Conservation (phyloP, 2,329 filamentous ascomycete species). For the Niveomyces coronatus region DNA sequence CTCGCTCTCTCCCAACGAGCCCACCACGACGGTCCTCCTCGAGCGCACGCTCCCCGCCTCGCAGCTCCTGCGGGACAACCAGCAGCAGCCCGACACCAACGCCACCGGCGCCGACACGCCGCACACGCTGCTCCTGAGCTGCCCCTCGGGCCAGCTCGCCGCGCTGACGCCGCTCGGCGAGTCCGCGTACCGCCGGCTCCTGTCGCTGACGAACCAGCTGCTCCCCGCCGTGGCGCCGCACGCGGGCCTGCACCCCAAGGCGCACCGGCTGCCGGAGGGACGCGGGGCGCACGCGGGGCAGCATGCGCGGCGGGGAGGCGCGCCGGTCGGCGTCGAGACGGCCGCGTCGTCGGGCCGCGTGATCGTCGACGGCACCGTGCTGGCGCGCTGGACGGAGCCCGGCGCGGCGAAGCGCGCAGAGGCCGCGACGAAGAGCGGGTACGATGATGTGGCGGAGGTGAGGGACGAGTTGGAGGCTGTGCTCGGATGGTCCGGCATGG, state of each 20-base stretch:
- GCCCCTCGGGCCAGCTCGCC: constrained; percentile 64
- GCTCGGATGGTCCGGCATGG: constrained; percentile 53
- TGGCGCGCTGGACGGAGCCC: constrained; percentile 67
- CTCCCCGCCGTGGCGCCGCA: constrained; percentile 64
- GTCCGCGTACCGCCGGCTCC: constrained; percentile 71
- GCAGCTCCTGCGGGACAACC: no score
- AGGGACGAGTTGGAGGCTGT: constrained; percentile 57
- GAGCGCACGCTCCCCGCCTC: constrained; percentile 48
- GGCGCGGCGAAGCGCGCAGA: constrained; percentile 61
- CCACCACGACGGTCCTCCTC: constrained; percentile 65
- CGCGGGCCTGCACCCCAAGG: constrained; percentile 74
- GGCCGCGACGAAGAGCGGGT: constrained; percentile 64
- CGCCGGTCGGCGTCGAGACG: constrained; percentile 47
- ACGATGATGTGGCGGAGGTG: constrained; percentile 52
- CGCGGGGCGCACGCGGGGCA: constrained; percentile 37
- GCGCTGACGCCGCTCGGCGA: constrained; percentile 71
- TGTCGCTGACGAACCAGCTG: constrained; percentile 71
- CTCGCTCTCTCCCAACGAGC: constrained; percentile 68
- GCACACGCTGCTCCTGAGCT: constrained; percentile 56
- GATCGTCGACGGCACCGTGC: constrained; percentile 68
- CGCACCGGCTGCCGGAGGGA: constrained; percentile 51
- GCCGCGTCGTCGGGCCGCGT: constrained; percentile 50
- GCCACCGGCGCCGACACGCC: constrained; percentile 15
- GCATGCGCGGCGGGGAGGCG: no score
- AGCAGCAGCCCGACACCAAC: constrained; percentile 21